Evolutionary conservation across 106 monocot genomes (phyloP).

Genomic region (Cymbidium sinense): DNA sequence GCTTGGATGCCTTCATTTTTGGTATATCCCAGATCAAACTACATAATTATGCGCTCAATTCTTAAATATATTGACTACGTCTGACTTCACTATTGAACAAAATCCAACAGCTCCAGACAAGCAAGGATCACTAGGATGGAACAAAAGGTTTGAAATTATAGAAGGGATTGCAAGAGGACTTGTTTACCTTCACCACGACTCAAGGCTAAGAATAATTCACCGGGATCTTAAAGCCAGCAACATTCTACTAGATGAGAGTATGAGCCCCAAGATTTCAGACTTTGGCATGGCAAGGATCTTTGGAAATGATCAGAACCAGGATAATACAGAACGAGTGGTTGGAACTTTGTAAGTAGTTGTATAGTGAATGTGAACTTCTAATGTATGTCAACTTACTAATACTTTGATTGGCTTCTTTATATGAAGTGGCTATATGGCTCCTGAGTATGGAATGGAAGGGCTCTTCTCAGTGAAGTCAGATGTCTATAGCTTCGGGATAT

Average conservation of each 20-base stretch:
- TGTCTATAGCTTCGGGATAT: constrained; percentile 22
- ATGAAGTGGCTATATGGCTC: constrained; percentile 21
- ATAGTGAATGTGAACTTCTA: no score
- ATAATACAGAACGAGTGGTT: constrained; percentile 23
- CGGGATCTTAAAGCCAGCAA: constrained; percentile 27
- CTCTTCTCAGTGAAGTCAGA: constrained; percentile 24
- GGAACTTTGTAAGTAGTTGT: constrained; percentile 5
- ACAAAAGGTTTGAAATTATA: constrained; percentile 20
- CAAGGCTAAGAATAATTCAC: constrained; percentile 18
- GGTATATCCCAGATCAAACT: background rate
- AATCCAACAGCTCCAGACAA: background rate
- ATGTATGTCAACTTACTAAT: no score
- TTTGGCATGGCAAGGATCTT: constrained; percentile 22
- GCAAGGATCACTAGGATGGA: constrained; percentile 16
- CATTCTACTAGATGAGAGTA: constrained; percentile 18
- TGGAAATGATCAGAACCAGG: constrained; percentile 8
- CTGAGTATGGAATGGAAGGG: constrained; percentile 22
- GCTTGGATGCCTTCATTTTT: constrained; percentile 7
- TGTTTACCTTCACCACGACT: constrained; percentile 18
- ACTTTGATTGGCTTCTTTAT: no score
- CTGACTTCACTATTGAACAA: background rate
- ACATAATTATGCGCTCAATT: background rate
- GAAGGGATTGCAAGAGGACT: constrained; percentile 17
- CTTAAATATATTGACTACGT: background rate
- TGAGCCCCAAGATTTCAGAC: constrained; percentile 21